These are phyloP conservation scores for Aquilaria sinensis DNA, from an alignment of 345 rosid genomes.

Conservation along the genomic window DNA sequence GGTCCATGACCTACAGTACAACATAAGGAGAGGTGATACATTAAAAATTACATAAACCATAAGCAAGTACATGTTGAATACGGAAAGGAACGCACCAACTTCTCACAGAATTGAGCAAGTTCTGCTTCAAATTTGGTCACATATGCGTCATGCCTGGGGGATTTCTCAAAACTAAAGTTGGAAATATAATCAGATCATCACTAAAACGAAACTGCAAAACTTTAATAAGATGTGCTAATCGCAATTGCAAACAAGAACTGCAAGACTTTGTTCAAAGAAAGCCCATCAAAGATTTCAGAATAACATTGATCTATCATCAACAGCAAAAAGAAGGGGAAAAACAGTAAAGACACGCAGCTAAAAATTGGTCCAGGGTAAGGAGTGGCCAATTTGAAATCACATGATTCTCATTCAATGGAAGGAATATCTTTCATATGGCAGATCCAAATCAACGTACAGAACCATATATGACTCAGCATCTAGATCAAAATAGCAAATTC, in stretches of 20 bases:
- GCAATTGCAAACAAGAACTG: not conserved
- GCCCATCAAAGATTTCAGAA: no score
- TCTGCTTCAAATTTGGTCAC: slow-evolving; percentile 89
- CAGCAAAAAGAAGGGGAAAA: no score
- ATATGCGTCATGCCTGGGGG: slow-evolving; percentile 68
- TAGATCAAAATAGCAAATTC: no score
- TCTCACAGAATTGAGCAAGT: slow-evolving; percentile 89
- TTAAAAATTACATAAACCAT: not conserved
- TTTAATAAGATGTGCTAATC: not conserved
- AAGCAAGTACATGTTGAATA: slow-evolving; percentile 1
- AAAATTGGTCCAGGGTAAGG: no score
- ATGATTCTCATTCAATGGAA: no score
- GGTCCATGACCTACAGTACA: slow-evolving; percentile 67
- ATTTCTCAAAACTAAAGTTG: slow-evolving; percentile 74
- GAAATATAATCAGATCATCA: slow-evolving; percentile 8
- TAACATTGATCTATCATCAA: no score
- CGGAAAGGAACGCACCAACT: slow-evolving; percentile 49
- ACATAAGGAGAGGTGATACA: not conserved
- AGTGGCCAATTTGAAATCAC: no score
- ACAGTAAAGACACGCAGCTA: no score
- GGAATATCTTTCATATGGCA: no score
- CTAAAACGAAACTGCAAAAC: slow-evolving; percentile 2
- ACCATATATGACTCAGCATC: no score
- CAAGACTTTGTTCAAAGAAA: no score
- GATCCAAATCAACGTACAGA: no score